Percentiles rank a stretch among this genome's conserved stretches.
These are phyloP conservation scores for Biscogniauxia marginata DNA, from an alignment of 2,329 filamentous ascomycete species.

Conservation along the genomic window DNA sequence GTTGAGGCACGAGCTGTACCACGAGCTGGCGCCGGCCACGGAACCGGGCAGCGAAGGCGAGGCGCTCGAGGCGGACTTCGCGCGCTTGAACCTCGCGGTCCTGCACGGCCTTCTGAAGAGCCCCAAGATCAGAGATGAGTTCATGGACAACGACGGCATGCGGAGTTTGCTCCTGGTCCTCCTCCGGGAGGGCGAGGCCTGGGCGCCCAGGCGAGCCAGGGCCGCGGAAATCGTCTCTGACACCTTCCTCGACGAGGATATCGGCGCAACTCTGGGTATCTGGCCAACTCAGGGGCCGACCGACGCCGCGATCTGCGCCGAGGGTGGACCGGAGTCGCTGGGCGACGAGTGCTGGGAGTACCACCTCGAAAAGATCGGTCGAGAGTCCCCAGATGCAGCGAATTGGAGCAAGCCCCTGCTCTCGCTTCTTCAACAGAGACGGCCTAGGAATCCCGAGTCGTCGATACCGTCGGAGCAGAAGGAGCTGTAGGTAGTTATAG, in stretches of 20 bases:
- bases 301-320: constrained; percentile 37
- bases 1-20: constrained; percentile 42
- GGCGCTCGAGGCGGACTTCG: constrained; percentile 20
- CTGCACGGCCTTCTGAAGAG: constrained; percentile 58
- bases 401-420: constrained; percentile 42
- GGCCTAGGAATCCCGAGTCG: constrained; percentile 4
- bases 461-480: constrained; percentile 6
- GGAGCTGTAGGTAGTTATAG: constrained; percentile 14
- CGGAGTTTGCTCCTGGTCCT: constrained; percentile 53
- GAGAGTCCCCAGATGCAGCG: constrained; percentile 23
- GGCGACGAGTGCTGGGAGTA: constrained; percentile 60
- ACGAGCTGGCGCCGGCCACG: constrained; percentile 35
- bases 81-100: constrained; percentile 41
- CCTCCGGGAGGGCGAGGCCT: constrained; percentile 43
- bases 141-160: constrained; percentile 55
- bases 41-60: constrained; percentile 12
- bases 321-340: constrained; percentile 29
- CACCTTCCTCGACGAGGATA: constrained; percentile 64
- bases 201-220: constrained; percentile 51
- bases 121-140: constrained; percentile 51
- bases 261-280: constrained; percentile 56
- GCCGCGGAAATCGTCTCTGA: constrained; percentile 60
- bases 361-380: constrained; percentile 37
- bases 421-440: constrained; percentile 18
- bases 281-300: constrained; percentile 48